Conservation (phyloP, 2,329 filamentous ascomycete genomes). For the Aurifilum marmelostoma region DNA sequence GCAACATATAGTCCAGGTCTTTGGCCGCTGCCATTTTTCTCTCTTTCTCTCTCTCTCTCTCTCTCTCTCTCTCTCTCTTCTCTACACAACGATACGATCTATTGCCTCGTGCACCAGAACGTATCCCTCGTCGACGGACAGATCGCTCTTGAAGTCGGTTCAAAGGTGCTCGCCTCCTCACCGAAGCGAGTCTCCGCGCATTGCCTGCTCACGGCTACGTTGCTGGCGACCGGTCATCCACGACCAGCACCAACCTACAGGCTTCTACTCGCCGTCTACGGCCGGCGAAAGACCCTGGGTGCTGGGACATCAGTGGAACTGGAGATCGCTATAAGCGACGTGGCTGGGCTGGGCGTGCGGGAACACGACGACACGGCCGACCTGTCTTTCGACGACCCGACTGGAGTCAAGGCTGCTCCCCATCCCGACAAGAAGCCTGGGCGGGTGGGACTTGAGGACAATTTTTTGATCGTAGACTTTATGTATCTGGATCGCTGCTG, state of each 20-base stretch:
- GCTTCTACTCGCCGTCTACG: slow-evolving; percentile 24
- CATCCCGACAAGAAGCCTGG: slow-evolving; percentile 6
- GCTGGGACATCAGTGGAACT: slow-evolving; percentile 22
- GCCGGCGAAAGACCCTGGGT: slow-evolving; percentile 27
- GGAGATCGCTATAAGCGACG: slow-evolving; percentile 21
- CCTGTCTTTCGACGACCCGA: not conserved
- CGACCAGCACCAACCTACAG: slow-evolving; percentile 23
- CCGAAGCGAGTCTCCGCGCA: slow-evolving; percentile 20
- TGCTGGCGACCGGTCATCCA: slow-evolving; percentile 17
- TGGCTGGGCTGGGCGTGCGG: slow-evolving; percentile 26
- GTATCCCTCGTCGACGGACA: not conserved
- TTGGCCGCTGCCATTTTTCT: not conserved
- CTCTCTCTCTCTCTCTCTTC: not conserved
- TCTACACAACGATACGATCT: not conserved
- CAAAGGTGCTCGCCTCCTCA: slow-evolving; percentile 9
- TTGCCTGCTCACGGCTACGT: slow-evolving; percentile 22
- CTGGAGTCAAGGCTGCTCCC: slow-evolving; percentile 17
- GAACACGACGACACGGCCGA: slow-evolving; percentile 13
- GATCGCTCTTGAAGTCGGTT: not conserved
- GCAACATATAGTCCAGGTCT: not conserved
- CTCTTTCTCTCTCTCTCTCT: not conserved
- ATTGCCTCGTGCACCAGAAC: not conserved
- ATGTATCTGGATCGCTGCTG: not conserved
- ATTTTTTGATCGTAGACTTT: not conserved
- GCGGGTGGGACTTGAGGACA: slow-evolving; percentile 4